A percentile compares a stretch with the other conserved stretches of the same genome.
These are phyloP conservation scores for Conoideocrella luteorostrata DNA, from an alignment of 2,329 filamentous ascomycete species.

Conservation along the genomic window DNA sequence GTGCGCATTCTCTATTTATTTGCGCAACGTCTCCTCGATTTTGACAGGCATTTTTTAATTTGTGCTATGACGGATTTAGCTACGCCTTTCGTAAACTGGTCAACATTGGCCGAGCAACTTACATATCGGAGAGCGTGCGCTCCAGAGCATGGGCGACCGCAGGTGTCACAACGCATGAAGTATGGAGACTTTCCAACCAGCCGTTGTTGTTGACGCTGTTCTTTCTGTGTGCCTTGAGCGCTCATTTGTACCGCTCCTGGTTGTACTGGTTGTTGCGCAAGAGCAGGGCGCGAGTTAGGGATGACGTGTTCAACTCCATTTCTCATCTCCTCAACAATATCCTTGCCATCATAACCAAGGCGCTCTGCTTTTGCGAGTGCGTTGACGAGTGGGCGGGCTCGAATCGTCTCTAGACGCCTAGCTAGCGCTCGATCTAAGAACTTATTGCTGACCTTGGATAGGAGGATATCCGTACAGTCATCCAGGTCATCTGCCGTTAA, in stretches of 20 bases:
- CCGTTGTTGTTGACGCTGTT: neutral
- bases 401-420: constrained; percentile 45
- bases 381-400: constrained; percentile 48
- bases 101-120: too few relatives aligned
- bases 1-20: constrained; percentile 31
- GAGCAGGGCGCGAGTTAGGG: constrained; percentile 19
- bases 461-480: constrained; percentile 34
- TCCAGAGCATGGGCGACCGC: constrained; percentile 29
- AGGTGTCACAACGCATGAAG: constrained; percentile 21
- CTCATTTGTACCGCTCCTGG: neutral
- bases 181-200: neutral
- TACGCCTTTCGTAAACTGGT: neutral
- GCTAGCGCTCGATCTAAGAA: constrained; percentile 50
- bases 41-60: constrained; percentile 20
- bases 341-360: constrained; percentile 47
- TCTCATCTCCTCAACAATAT: constrained; percentile 38
- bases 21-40: constrained; percentile 10
- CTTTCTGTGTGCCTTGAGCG: neutral
- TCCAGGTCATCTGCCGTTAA: constrained; percentile 38
- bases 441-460: constrained; percentile 38
- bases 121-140: constrained; percentile 24
- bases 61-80: constrained; percentile 20
- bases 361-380: constrained; percentile 50
- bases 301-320: constrained; percentile 30
- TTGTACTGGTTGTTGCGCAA: constrained; percentile 6